phyloP scores from a whole-genome alignment of 257 asterid genomes.

The Dorcoceras hygrometricum region DNA sequence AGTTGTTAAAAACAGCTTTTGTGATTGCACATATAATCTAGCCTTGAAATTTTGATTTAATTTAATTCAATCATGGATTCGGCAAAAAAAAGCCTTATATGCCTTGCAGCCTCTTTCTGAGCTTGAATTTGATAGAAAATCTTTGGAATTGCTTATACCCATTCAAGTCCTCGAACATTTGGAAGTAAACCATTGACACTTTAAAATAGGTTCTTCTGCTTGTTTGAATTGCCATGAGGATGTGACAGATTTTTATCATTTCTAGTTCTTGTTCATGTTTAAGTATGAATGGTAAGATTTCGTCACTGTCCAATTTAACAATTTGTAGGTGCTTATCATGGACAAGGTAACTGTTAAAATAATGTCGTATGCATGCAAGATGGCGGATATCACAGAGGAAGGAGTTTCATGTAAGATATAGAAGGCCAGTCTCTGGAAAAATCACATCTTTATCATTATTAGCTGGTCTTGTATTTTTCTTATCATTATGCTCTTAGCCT shows the following conservation, averaged over 20 bases:
- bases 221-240: slow-evolving; percentile 17
- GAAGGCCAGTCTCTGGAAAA: slow-evolving; percentile 49
- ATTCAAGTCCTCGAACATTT: neutral
- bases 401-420: slow-evolving; percentile 98
- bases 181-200: slow-evolving; percentile 7
- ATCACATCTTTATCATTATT: slow-evolving; percentile 30
- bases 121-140: neutral
- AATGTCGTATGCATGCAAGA: slow-evolving; percentile 94
- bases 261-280: slow-evolving; percentile 5
- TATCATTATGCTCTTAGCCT: slow-evolving; percentile 17
- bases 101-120: neutral
- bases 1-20: neutral
- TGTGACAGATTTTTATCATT: slow-evolving; percentile 19
- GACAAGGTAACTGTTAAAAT: slow-evolving; percentile 91
- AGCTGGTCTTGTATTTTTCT: slow-evolving; percentile 12
- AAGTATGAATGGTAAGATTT: slow-evolving; percentile 11
- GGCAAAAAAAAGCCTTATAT: neutral
- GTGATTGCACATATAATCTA: neutral
- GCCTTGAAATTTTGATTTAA: neutral
- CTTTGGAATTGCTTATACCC: neutral
- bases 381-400: slow-evolving; percentile 98
- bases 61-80: neutral
- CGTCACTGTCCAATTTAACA: slow-evolving; percentile 27
- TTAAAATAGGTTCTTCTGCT: neutral
- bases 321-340: slow-evolving; percentile 90